phyloP scores from a whole-genome alignment of 371 early-diverging fungal genomes.

The Batrachochytrium dendrobatidis region DNA sequence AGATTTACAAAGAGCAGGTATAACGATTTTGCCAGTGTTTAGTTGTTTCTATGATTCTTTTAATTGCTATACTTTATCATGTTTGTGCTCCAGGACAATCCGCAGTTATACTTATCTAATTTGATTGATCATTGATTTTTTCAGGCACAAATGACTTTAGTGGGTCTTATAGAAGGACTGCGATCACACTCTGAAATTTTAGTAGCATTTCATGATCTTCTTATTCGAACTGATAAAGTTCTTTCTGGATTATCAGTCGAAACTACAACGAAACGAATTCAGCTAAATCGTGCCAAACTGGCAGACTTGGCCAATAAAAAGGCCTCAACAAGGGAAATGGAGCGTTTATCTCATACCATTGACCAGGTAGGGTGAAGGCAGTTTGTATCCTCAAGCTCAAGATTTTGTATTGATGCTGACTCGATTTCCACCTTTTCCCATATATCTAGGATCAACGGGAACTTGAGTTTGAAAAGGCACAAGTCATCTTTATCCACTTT shows the following conservation, averaged over 20 bases:
- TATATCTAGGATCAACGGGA: slow-evolving; percentile 8
- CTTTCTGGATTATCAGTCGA: slow-evolving; percentile 20
- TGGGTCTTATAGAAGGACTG: slow-evolving; percentile 38
- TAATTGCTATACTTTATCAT: too few species aligned
- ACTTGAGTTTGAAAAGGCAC: slow-evolving; percentile 10
- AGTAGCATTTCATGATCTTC: slow-evolving; percentile 17
- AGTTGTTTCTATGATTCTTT: slow-evolving; percentile 42
- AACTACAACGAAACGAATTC: slow-evolving; percentile 30
- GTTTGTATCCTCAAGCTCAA: too few species aligned
- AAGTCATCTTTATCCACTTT: slow-evolving; percentile 18
- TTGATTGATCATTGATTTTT: too few species aligned
- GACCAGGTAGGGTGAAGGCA: slow-evolving; percentile 7
- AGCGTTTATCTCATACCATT: slow-evolving; percentile 9
- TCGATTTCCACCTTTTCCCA: not conserved
- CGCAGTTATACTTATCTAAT: too few species aligned
- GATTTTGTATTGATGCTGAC: too few species aligned
- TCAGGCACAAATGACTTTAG: slow-evolving; percentile 26
- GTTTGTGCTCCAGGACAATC: too few species aligned
- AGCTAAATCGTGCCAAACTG: slow-evolving; percentile 27
- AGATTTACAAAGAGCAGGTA: slow-evolving; percentile 50
- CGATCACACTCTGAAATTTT: not conserved
- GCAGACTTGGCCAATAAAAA: slow-evolving; percentile 13
- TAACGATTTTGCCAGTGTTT: slow-evolving; percentile 55
- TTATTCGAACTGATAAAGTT: slow-evolving; percentile 20
- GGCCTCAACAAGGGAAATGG: slow-evolving; percentile 17